A percentile compares a stretch with the other conserved stretches of the same genome.
Conservation (phyloP, 106 monocot species). For the Acorus calamus region DNA sequence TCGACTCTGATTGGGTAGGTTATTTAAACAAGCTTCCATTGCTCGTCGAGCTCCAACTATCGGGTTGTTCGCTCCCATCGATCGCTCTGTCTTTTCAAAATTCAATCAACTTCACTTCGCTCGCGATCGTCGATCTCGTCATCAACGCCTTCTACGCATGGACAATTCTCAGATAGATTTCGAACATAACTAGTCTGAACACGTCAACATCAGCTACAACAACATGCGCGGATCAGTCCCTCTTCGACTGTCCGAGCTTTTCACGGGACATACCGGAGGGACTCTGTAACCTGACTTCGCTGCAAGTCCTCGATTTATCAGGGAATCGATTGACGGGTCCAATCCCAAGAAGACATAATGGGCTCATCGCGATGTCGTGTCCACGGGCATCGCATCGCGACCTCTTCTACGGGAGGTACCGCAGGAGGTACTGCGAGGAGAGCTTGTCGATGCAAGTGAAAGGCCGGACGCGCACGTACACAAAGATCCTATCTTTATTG, state of each 20-base stretch:
- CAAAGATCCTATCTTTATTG: constrained; percentile 9
- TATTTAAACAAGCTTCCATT: constrained; percentile 4
- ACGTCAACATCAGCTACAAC: constrained; percentile 11
- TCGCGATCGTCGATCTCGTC: constrained; percentile 11
- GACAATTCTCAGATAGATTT: too few species aligned
- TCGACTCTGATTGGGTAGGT: neutral
- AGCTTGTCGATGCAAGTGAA: constrained; percentile 2
- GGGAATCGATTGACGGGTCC: constrained; percentile 8
- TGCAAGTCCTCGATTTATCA: constrained; percentile 13
- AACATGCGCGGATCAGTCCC: constrained; percentile 9
- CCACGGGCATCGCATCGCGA: neutral
- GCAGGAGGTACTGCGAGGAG: constrained; percentile 16
- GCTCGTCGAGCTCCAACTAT: constrained; percentile 3
- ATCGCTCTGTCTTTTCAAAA: neutral
- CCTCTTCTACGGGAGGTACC: constrained; percentile 2
- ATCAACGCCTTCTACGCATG: neutral
- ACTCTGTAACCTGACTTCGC: neutral
- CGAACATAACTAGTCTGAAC: neutral
- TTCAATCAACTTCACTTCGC: constrained; percentile 7
- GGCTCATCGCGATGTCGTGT: constrained; percentile 1
- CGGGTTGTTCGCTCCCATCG: neutral
- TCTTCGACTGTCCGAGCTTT: neutral
- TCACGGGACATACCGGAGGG: too few species aligned
- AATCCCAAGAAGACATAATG: constrained; percentile 6
- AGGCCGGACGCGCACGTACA: neutral